Evolutionary conservation across 345 rosid species (phyloP), one percentile per base, ranked within the genome.

Genomic region (Gossypioides kirkii): DNA sequence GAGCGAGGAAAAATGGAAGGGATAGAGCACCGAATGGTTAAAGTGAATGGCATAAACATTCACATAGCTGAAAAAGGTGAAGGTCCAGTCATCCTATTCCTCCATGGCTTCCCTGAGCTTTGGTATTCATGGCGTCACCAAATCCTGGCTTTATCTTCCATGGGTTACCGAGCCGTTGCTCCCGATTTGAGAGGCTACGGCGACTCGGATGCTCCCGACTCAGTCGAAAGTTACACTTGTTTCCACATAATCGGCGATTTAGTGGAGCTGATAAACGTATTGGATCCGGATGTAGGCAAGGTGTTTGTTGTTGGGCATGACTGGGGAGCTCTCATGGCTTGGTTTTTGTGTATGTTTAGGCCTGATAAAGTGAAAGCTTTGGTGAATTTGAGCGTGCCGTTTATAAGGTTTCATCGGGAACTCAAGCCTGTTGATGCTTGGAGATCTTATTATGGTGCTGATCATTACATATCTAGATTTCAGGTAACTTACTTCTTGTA

Each of bases 61-160:
- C 87, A 89, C 55, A 70, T 79, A 3, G 89, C 79, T 5, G 89
- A 89, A 82, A 86, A 86, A 78, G 90, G 94, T 23, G 52, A 72
- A 14, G 86, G 90, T 6, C 88, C 91, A 1, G 73, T 87, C 18
- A 86, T 87, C 50, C 61, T 91, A 13, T 66, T 89, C 23, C 85
- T 89, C 56, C 93, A 86, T 75, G 93, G 96, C 46, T 90, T 88
- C 82, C 93, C 96, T 17, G 96, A 88, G 78, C 78, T 85, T 13
- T 88, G 91, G 90, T 87, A 82, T 72, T 87, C 90, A 2, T 90
- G 93, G 96, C 87, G 91, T 53, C 89, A 89, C 66, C 93, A 87
- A 78, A 90, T 89, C 56, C 42, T 74, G 46, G 81, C 69, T 80
- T 71, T 87, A 70, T 88, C 88, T 23, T 61, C 76, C 68, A 77